Conservation (phyloP, 2,329 filamentous ascomycete genomes). For the Cyphellophora europaea region DNA sequence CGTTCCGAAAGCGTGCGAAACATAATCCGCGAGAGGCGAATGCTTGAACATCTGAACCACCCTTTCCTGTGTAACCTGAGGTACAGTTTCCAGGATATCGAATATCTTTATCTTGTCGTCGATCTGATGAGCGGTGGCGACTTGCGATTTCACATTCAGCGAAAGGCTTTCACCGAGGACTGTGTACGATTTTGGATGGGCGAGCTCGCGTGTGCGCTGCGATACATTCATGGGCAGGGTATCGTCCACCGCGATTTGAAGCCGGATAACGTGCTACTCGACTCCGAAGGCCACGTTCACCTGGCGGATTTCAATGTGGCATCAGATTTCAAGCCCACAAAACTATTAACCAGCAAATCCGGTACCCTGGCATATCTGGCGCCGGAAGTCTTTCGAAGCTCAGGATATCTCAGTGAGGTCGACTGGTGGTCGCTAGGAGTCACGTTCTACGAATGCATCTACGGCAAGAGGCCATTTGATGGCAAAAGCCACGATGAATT, state of each 20-base stretch:
- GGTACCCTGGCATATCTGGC: constrained; percentile 92
- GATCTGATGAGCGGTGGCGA: constrained; percentile 98
- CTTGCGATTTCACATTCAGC: constrained; percentile 91
- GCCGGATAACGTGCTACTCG: constrained; percentile 81
- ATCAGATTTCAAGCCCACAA: constrained; percentile 78
- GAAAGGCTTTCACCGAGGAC: constrained; percentile 96
- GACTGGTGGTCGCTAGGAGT: constrained; percentile 99
- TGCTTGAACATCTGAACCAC: constrained; percentile 97
- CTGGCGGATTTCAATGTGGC: constrained; percentile 98
- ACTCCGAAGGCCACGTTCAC: constrained; percentile 88
- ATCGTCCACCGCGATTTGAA: constrained; percentile 90
- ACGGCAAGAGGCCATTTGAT: constrained; percentile 96
- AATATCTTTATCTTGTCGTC: constrained; percentile 97
- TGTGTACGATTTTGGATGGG: constrained; percentile 96
- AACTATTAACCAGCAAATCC: constrained; percentile 85
- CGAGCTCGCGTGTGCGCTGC: constrained; percentile 81
- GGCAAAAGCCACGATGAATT: constrained; percentile 76
- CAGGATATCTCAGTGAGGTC: constrained; percentile 79
- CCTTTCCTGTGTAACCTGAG: constrained; percentile 97
- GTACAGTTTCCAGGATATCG: constrained; percentile 98
- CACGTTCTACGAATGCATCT: constrained; percentile 98
- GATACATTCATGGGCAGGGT: constrained; percentile 75
- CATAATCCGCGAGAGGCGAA: constrained; percentile 92
- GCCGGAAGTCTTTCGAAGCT: constrained; percentile 86
- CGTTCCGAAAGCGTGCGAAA: constrained; percentile 96